Conservation (phyloP, 1,139 yeast species). For the Debaryomycetaceae sp. region DNA sequence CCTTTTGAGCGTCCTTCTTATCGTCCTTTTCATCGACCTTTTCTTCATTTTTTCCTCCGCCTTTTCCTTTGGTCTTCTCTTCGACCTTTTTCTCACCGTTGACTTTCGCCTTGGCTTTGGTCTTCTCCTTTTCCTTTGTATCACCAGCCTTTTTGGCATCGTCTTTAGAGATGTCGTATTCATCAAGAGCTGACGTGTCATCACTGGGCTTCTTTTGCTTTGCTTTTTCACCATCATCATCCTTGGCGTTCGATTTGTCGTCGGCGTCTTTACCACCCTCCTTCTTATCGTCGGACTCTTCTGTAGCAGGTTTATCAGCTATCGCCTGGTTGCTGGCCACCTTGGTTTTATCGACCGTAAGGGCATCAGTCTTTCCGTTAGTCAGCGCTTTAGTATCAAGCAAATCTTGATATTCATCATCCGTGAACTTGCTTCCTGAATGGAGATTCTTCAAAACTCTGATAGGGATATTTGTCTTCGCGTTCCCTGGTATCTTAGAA, state of each 20-base stretch:
- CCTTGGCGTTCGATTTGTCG: background rate
- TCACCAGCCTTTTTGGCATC: constrained; percentile 3
- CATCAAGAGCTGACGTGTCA: constrained; percentile 10
- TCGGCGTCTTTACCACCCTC: constrained; percentile 2
- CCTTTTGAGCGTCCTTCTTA: background rate
- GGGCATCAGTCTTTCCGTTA: constrained; percentile 1
- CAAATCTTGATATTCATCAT: constrained; percentile 23
- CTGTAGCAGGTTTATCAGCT: constrained; percentile 6
- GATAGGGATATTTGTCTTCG: constrained; percentile 24
- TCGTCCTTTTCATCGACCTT: background rate
- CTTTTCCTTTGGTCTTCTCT: background rate
- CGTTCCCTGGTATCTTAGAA: constrained; percentile 30
- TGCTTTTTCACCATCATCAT: constrained; percentile 15
- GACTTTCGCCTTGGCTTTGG: constrained; percentile 3
- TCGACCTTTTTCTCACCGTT: constrained; percentile 3
- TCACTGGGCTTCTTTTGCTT: constrained; percentile 12
- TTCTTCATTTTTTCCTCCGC: background rate
- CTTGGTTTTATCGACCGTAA: background rate
- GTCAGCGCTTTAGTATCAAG: constrained; percentile 8
- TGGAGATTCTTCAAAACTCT: constrained; percentile 28
- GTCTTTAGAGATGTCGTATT: constrained; percentile 13
- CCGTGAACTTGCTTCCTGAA: constrained; percentile 22
- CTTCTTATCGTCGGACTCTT: constrained; percentile 5
- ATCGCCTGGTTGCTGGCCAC: too few species aligned
- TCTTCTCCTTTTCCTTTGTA: constrained; percentile 6